Base-by-base conservation (phyloP, 495 filamentous ascomycete genomes). In the Talaromyces wortmannii region DNA sequence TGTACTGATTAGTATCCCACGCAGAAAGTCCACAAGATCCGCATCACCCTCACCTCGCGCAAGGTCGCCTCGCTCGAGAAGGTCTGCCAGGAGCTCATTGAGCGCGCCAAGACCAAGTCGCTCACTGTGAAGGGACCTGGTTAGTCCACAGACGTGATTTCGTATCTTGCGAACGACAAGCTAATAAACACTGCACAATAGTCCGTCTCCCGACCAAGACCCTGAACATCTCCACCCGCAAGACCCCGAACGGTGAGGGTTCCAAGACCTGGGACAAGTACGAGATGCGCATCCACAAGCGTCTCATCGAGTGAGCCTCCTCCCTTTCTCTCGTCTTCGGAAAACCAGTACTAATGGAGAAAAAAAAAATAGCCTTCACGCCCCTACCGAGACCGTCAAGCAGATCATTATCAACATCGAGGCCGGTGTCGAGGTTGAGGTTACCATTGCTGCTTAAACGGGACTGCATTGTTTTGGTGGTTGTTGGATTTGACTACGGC, bases 331-430 rank as follows among this genome's bases (percentile, higher is more conserved):
- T 55, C 31, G 13, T 10, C 5, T 10, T 40, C 36, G 13, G 13
- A 40, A 40, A 10, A 40, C 36, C 36, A 13, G 36, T 40, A 31
- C 4, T 36, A 57, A 52, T 61, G 45, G 53, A 56, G 52, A 40
- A 61, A 31, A 13, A 31, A 13, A 23, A 57, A 57, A 45, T 62
- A 92, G 90, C 79, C 80, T 97, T 55, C 94, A 92, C 73, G 94
- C 94, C 58, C 94, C 94, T 53, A 98, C 94, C 64, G 94, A 98
- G 83, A 90, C 96, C 57, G 94, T 98, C 75, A 98, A 98, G 87
- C 91, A 96, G 84, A 97, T 98, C 83, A 98, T 98, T 75, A 91
- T 97, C 82, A 98, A 98, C 83, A 97, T 98, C 75, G 94, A 98
- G 86, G 94, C 94, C 59, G 94, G 94, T 82, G 94, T 98, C 72